Conservation (phyloP, 2,329 filamentous ascomycete genomes). For the Nigrospora sphaerica region DNA sequence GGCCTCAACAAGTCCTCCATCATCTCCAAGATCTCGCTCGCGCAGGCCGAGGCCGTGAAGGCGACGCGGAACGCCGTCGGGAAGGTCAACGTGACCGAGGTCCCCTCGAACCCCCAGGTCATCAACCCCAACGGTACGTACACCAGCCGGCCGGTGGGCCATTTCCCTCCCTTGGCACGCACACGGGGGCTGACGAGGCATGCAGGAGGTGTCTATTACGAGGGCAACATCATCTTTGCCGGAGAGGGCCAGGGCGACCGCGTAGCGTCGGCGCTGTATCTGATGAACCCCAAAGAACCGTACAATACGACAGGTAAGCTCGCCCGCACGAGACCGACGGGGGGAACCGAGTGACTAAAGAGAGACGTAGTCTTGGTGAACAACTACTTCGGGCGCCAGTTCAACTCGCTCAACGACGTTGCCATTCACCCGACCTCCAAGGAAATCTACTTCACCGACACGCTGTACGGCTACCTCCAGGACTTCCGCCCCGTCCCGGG, state of each 20-base stretch:
- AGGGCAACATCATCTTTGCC: constrained; percentile 39
- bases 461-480: constrained; percentile 50
- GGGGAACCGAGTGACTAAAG: neutral
- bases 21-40: constrained; percentile 41
- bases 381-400: constrained; percentile 52
- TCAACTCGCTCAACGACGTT: constrained; percentile 55
- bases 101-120: constrained; percentile 33
- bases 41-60: constrained; percentile 32
- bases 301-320: constrained; percentile 40
- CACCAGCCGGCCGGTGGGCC: too few species aligned
- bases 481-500: constrained; percentile 47
- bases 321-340: neutral
- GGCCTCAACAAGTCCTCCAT: constrained; percentile 42
- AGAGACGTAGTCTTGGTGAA: constrained; percentile 38
- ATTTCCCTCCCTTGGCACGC: too few species aligned
- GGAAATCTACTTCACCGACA: constrained; percentile 61
- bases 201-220: constrained; percentile 42
- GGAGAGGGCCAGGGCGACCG: constrained; percentile 41
- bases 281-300: constrained; percentile 36
- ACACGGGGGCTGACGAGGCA: too few species aligned
- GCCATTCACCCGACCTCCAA: constrained; percentile 43
- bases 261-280: constrained; percentile 29
- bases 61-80: constrained; percentile 27
- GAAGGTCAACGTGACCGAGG: constrained; percentile 31
- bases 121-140: constrained; percentile 42